Evolutionary conservation across 345 rosid species (phyloP).

Genomic region (Eucalyptus tenuipes): DNA sequence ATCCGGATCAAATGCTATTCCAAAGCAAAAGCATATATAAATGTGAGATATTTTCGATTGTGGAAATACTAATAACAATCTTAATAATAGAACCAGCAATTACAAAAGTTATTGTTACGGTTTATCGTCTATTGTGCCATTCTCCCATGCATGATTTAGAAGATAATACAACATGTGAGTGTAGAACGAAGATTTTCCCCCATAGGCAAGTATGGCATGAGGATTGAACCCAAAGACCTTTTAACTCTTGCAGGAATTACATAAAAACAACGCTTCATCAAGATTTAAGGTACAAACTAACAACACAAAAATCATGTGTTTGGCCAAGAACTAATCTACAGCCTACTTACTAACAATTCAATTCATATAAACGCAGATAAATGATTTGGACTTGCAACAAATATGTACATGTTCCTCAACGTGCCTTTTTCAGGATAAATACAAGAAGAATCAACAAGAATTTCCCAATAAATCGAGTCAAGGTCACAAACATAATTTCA

Average conservation of each 20-base stretch:
- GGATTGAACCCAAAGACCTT: neutral
- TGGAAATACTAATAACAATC: neutral
- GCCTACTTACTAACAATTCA: neutral
- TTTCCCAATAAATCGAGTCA: no score
- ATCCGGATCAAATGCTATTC: constrained; percentile 25
- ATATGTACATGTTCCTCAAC: neutral
- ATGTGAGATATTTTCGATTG: neutral
- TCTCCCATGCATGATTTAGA: neutral
- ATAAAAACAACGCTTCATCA: neutral
- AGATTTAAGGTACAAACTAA: neutral
- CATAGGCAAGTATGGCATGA: neutral
- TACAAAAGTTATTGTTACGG: neutral
- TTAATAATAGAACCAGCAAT: neutral
- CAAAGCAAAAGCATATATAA: neutral
- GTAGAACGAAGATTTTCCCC: neutral
- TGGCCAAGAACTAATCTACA: neutral
- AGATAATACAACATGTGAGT: neutral
- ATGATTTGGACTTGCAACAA: neutral
- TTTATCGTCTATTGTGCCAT: neutral
- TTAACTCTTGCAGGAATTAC: neutral
- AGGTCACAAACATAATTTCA: no score
- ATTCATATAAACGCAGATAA: neutral
- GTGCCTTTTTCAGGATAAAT: no score
- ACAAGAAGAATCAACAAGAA: no score
- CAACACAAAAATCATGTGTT: neutral